phyloP scores from a whole-genome alignment of 2,329 filamentous ascomycete genomes.

The Bipolaris zeicola region DNA sequence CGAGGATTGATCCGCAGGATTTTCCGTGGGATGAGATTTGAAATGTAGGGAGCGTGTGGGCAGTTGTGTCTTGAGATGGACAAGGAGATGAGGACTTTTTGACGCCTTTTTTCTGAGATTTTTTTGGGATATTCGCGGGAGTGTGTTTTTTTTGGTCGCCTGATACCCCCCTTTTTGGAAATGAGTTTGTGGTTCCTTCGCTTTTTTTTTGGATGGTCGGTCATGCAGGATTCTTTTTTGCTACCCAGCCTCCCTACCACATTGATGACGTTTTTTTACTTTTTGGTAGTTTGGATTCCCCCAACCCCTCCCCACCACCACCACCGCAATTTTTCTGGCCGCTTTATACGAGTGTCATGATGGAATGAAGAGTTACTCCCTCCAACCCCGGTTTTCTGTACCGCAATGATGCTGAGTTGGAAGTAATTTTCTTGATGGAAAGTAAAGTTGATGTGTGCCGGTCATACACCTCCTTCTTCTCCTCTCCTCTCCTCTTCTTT shows the following conservation, averaged over 20 bases:
- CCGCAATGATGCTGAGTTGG: too few relatives aligned
- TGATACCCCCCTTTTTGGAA: conserved; percentile 19
- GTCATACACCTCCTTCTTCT: too few relatives aligned
- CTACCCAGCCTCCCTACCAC: too few relatives aligned
- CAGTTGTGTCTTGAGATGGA: neutral
- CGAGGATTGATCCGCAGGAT: conserved; percentile 65
- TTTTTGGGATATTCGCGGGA: neutral
- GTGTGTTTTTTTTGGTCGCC: conserved; percentile 12
- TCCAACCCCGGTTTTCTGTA: too few relatives aligned
- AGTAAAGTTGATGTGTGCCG: too few relatives aligned
- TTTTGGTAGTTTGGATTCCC: neutral
- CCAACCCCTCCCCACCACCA: neutral
- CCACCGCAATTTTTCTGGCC: neutral
- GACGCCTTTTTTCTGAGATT: conserved; percentile 11
- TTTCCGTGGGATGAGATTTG: conserved; percentile 62
- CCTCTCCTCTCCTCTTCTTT: too few relatives aligned
- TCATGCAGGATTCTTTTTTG: too few relatives aligned
- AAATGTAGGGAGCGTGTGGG: neutral
- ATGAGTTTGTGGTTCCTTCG: neutral
- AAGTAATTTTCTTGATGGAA: too few relatives aligned
- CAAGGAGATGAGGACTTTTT: neutral
- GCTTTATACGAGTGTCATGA: neutral
- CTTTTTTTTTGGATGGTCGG: neutral
- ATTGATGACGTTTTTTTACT: neutral
- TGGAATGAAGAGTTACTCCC: neutral